phyloP scores from a whole-genome alignment of 176 grass and related monocot genomes.

The Bonia amplexicaulis region DNA sequence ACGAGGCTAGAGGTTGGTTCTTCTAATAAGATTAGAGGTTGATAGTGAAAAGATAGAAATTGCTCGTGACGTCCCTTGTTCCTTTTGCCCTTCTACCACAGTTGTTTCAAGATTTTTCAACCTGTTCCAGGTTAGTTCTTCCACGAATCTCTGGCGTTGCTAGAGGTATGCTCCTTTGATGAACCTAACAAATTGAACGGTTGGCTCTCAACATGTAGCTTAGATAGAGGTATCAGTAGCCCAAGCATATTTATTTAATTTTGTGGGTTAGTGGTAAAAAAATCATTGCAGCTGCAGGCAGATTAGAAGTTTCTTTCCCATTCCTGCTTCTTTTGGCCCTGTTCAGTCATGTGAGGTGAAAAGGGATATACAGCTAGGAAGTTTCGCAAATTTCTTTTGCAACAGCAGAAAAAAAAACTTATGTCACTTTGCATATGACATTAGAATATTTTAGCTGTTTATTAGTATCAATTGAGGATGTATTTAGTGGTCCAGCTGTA shows the following conservation, averaged over 20 bases:
- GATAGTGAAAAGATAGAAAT: background rate
- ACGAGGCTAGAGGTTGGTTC: conserved; percentile 36
- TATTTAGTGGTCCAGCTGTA: background rate
- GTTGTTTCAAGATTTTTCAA: conserved; percentile 2
- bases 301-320: background rate
- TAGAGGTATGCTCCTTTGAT: background rate
- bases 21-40: background rate
- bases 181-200: background rate
- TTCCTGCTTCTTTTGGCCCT: background rate
- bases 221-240: background rate
- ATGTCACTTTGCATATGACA: background rate
- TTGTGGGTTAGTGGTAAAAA: background rate
- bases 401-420: background rate
- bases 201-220: background rate
- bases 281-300: background rate
- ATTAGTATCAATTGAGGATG: background rate
- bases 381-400: background rate
- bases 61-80: background rate
- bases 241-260: background rate
- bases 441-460: background rate
- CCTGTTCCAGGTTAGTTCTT: conserved; percentile 11
- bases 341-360: background rate
- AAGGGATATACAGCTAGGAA: background rate
- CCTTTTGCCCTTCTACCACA: conserved; percentile 4
- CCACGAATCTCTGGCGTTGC: background rate